Evolutionary conservation across 768 basidiomycete species (phyloP).

Genomic region (Pholiota microspora): DNA sequence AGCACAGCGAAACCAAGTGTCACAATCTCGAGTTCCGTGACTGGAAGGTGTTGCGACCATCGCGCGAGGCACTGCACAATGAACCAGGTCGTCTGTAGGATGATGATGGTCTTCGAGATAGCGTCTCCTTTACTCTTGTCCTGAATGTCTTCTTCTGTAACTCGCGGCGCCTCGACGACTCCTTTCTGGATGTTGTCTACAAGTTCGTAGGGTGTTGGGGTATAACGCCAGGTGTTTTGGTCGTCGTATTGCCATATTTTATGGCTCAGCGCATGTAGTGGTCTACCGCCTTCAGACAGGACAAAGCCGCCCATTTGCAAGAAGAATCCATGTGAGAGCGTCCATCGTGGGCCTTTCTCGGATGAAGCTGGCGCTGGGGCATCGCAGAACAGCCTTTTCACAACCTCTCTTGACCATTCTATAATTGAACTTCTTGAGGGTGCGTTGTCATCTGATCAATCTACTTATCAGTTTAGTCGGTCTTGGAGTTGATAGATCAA

Average conservation of each 20-base stretch:
- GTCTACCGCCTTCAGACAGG: neutral
- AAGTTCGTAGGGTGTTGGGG: no score
- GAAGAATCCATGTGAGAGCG: neutral
- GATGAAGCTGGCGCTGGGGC: neutral
- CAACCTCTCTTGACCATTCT: no score
- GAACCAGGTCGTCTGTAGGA: conserved; percentile 36
- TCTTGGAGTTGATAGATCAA: no score
- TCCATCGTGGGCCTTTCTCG: neutral
- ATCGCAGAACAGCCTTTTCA: neutral
- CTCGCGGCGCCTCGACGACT: conserved; percentile 14
- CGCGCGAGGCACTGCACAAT: conserved; percentile 27
- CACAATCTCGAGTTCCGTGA: conserved; percentile 33
- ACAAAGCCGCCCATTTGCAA: neutral
- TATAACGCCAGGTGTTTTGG: no score
- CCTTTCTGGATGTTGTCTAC: conserved; percentile 10
- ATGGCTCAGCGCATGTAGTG: neutral
- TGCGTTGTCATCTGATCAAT: no score
- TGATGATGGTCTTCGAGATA: conserved; percentile 30
- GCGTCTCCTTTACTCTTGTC: conserved; percentile 31
- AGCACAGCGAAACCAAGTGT: conserved; percentile 32
- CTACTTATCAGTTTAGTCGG: no score
- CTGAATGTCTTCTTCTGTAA: conserved; percentile 19
- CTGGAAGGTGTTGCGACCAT: conserved; percentile 18
- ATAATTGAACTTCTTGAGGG: no score
- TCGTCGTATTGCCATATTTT: no score